Percentiles rank a stretch among this genome's conserved stretches.
Evolutionary conservation across 192 early-diverging fungal genomes (phyloP).

Genomic region (Coemansia sp.): DNA sequence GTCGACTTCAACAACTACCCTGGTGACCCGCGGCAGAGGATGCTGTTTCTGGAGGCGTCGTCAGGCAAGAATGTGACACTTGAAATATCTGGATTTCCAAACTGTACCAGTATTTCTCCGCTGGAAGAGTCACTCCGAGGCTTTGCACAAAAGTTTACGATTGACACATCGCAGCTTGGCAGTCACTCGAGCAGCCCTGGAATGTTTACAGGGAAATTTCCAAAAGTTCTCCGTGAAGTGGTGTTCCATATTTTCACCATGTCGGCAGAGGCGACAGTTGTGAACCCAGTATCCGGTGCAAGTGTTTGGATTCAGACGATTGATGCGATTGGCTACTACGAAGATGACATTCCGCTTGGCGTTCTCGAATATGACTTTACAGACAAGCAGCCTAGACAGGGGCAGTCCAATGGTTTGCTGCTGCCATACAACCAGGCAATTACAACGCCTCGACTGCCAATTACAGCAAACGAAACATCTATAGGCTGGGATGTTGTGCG

Average conservation of each 20-base stretch:
- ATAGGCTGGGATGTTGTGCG: slow-evolving; percentile 50
- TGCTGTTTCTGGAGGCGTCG: slow-evolving; percentile 39
- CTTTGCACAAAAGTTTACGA: slow-evolving; percentile 21
- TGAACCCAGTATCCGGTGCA: slow-evolving; percentile 44
- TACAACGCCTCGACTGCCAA: slow-evolving; percentile 38
- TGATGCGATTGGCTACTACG: slow-evolving; percentile 37
- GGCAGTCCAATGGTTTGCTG: slow-evolving; percentile 20
- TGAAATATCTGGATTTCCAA: slow-evolving; percentile 35
- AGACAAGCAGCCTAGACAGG: not conserved
- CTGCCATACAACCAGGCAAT: slow-evolving; percentile 26
- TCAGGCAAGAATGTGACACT: slow-evolving; percentile 27
- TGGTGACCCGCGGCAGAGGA: slow-evolving; percentile 34
- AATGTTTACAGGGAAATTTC: not conserved
- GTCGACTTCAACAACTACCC: slow-evolving; percentile 44
- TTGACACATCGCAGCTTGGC: slow-evolving; percentile 29
- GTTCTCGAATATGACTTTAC: slow-evolving; percentile 42
- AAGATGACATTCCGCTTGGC: slow-evolving; percentile 31
- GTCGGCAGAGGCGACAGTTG: slow-evolving; percentile 41
- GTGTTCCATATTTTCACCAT: slow-evolving; percentile 40
- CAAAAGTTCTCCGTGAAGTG: slow-evolving; percentile 28
- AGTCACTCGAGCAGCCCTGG: not conserved
- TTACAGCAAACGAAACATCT: slow-evolving; percentile 41
- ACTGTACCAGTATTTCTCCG: slow-evolving; percentile 39
- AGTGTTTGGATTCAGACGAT: slow-evolving; percentile 42
- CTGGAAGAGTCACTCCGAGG: slow-evolving; percentile 37